Base-by-base conservation (phyloP, 257 asterid genomes). In the Fraxinus quadrangulata region DNA sequence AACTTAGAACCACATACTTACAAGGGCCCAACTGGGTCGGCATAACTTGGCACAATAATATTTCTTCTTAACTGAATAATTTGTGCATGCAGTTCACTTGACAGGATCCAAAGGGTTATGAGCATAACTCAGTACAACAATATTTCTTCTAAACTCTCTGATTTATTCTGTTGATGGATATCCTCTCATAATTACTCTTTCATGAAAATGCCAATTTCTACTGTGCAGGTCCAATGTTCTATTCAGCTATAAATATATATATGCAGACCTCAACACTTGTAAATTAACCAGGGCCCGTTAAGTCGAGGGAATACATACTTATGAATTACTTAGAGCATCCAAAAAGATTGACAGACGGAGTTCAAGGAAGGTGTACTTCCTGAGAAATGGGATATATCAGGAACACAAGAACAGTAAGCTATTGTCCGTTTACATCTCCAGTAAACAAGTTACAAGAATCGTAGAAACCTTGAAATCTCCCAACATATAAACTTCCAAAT, bases 261-360 rank as follows among this genome's bases (percentile, higher is more conserved):
- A 45, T 66, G 42, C 37, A 40, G 59, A 31, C 30, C 42, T 30
- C 65, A 19, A 23, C 42, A 40, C 42, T 39, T 11, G 34, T 24
- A 56, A 54, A 24, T 37, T 70, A 77, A 69, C 24, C 13, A 45
- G 33, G 56, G 40, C 65, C 42, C 36, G 24, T 49, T 77, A 69
- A 49, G 9, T 45, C 72, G 39, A 56, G 63, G 70, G 70, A 71
- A 70, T 72, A 23, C 14, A 76, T 54, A 73, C 39, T n/a, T 72
- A 36, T 66, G 63, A 19, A 33, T 72, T 72, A 30, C 78, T 49
- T 30, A 77, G 54, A 73, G 77, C 70, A 79, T 54, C 49, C 17
- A 45, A 72, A 73, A 69, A 34, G 24, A 73, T 72, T 54, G 40
- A 54, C 9, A 59, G 14, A 47, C 3, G 10, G 42, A 45, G 70